Percentiles rank a stretch among this genome's conserved stretches.
Conservation (phyloP, 2,329 filamentous ascomycete genomes). For the Rugonectria rugulosa region DNA sequence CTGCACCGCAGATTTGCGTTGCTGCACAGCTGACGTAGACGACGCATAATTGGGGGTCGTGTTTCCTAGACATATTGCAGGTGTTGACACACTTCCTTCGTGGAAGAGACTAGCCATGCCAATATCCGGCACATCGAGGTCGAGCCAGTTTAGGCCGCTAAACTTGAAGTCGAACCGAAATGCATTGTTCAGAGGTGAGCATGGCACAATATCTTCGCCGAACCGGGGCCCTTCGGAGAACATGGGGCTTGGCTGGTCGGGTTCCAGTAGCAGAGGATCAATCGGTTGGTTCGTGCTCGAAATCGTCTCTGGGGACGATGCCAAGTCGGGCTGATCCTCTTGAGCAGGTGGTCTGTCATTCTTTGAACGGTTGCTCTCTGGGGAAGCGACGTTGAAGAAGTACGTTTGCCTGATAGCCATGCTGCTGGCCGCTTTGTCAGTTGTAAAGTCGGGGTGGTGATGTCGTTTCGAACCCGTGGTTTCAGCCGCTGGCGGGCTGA, state of each 20-base stretch:
- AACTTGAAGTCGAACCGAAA: constrained; percentile 24
- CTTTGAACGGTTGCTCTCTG: neutral
- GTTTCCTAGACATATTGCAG: neutral
- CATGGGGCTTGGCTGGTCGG: constrained; percentile 11
- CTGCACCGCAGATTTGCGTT: constrained; percentile 6
- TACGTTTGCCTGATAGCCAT: neutral
- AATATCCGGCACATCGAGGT: constrained; percentile 27
- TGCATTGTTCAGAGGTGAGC: neutral
- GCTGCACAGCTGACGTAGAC: neutral
- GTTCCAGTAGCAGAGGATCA: constrained; percentile 9
- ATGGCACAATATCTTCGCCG: neutral
- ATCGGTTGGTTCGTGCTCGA: constrained; percentile 5
- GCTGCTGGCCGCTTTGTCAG: neutral
- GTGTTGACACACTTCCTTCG: neutral
- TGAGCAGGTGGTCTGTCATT: neutral
- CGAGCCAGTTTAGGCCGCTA: constrained; percentile 32
- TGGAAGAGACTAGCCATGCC: neutral
- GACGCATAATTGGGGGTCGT: neutral
- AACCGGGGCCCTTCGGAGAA: neutral
- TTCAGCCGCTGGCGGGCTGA: neutral
- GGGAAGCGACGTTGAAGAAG: neutral
- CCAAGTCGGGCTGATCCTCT: neutral
- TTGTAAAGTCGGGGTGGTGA: neutral
- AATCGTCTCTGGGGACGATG: neutral
- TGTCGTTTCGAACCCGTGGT: neutral